Conservation (phyloP, 78 protist species). For the Polysphondylium violaceum region DNA sequence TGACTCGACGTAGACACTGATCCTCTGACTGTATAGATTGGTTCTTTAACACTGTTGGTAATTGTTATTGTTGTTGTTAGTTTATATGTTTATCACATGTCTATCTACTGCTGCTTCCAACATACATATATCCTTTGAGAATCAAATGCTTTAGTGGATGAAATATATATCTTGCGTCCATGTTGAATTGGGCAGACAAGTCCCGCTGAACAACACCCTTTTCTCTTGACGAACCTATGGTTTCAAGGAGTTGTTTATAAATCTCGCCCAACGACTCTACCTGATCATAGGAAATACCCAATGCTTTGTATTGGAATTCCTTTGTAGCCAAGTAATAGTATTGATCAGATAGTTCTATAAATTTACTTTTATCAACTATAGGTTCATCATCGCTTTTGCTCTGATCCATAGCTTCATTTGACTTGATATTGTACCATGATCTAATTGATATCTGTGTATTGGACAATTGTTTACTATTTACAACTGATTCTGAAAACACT, state of each 20-base stretch:
- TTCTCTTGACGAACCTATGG: background rate
- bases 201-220: slow-evolving; percentile 6
- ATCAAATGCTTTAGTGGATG: slow-evolving; percentile 6
- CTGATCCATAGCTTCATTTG: too few relatives aligned
- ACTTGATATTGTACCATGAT: too few relatives aligned
- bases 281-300: background rate
- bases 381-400: too few relatives aligned
- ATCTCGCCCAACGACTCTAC: background rate
- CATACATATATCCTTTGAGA: slow-evolving; percentile 20
- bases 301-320: background rate
- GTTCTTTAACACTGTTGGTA: background rate
- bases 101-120: background rate
- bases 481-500: too few relatives aligned
- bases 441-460: too few relatives aligned
- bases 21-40: background rate
- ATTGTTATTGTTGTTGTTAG: background rate
- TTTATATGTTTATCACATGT: background rate
- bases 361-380: background rate
- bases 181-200: slow-evolving; percentile 1
- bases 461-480: too few relatives aligned
- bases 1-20: background rate
- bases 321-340: background rate
- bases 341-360: background rate
- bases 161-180: slow-evolving; percentile 25
- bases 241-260: background rate